Percentiles rank a stretch among this genome's conserved stretches.
phyloP scores from a whole-genome alignment of 768 basidiomycete genomes.

The Coprinopsis marcescibilis region DNA sequence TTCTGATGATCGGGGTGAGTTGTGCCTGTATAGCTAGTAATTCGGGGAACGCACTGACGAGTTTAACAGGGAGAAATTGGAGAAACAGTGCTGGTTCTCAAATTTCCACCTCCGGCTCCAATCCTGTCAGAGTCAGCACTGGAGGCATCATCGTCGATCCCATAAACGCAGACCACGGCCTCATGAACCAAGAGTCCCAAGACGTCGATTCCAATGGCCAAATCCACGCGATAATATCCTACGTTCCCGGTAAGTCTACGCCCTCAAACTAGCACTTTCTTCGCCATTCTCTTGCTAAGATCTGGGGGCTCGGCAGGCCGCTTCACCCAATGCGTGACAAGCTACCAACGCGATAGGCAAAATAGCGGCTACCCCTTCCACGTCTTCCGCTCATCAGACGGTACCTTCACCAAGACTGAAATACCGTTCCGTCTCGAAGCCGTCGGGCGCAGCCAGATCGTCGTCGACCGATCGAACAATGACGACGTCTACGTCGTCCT shows the following conservation, averaged over 20 bases:
- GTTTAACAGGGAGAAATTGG: constrained; percentile 35
- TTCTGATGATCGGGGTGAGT: constrained; percentile 39
- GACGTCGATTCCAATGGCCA: constrained; percentile 39
- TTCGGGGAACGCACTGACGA: too few species aligned
- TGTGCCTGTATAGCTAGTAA: neutral
- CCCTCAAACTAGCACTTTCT: neutral
- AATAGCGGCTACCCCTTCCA: constrained; percentile 37
- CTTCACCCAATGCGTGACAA: constrained; percentile 40
- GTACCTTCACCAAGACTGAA: constrained; percentile 39
- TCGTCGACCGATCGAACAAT: constrained; percentile 30
- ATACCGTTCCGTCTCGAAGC: constrained; percentile 38
- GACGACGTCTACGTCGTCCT: constrained; percentile 43
- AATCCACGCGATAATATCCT: constrained; percentile 43
- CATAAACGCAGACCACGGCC: constrained; percentile 40
- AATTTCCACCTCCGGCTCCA: constrained; percentile 36
- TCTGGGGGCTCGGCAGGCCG: constrained; percentile 33
- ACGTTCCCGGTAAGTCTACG: constrained; percentile 33
- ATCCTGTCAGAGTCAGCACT: constrained; percentile 37
- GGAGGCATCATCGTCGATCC: constrained; percentile 38
- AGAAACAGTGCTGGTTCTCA: constrained; percentile 33
- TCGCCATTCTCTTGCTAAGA: neutral
- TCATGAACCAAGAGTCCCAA: constrained; percentile 51
- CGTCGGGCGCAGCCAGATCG: constrained; percentile 42
- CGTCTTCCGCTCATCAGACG: constrained; percentile 33
- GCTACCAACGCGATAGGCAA: constrained; percentile 34